Evolutionary conservation across 208 protist genomes (phyloP).

Genomic region (Crithidia bombi): DNA sequence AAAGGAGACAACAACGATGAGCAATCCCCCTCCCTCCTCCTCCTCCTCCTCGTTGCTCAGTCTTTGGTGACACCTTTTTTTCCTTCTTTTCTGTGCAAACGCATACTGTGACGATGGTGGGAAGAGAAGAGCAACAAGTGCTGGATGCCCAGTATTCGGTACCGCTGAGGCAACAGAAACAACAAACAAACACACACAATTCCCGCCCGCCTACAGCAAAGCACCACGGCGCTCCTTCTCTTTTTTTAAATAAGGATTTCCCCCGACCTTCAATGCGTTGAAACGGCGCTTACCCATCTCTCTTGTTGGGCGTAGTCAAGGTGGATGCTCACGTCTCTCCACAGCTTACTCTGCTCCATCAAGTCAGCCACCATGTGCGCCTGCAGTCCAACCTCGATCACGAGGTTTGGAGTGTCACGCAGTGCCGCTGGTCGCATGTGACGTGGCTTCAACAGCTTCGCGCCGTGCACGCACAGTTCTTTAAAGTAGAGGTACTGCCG

Average conservation of each 20-base stretch:
- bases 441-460: conserved; percentile 60
- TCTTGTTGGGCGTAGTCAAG: conserved; percentile 75
- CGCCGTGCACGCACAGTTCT: conserved; percentile 77
- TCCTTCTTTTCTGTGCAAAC: too few relatives aligned
- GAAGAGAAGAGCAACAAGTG: too few relatives aligned
- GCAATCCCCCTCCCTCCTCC: too few relatives aligned
- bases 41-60: too few relatives aligned
- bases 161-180: too few relatives aligned
- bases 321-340: conserved; percentile 72
- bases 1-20: too few relatives aligned
- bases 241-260: not conserved
- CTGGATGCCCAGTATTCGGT: too few relatives aligned
- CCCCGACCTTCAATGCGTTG: conserved; percentile 40
- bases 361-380: conserved; percentile 74
- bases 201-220: too few relatives aligned
- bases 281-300: conserved; percentile 80
- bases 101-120: too few relatives aligned
- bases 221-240: too few relatives aligned
- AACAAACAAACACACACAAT: too few relatives aligned
- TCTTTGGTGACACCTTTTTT: too few relatives aligned
- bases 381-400: conserved; percentile 83
- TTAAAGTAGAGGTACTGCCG: conserved; percentile 89
- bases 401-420: conserved; percentile 58
- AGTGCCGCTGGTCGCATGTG: conserved; percentile 36
- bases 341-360: conserved; percentile 69